Base-by-base conservation (phyloP, 1,284 basidiomycete genomes). In the Ganoderma multipileum region DNA sequence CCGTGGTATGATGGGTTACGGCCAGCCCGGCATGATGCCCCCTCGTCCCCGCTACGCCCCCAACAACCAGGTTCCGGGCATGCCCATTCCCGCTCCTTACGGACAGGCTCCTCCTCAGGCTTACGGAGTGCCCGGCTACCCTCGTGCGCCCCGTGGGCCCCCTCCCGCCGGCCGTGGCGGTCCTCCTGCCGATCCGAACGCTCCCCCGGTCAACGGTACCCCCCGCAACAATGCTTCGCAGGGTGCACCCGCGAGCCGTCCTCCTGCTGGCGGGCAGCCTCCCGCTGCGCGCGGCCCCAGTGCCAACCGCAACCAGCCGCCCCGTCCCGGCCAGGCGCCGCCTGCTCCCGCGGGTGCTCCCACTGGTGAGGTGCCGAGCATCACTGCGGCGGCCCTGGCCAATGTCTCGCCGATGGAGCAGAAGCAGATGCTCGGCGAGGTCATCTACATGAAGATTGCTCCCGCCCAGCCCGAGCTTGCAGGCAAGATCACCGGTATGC, bases 401-500 rank as follows among this genome's bases (percentile, higher is more conserved):
- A 89, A 83, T 76, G 92, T 91, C 26, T 86, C 89, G 61, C 92
- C 95, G 61, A 89, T 91, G 85, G 95, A 97, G 82, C 96, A 97
- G 87, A 98, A 98, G 87, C 96, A 98, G 83, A 95, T 96, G 92
- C 87, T 98, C 67, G 96, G 96, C 76, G 96, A 98, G 83, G 89
- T 93, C 65, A 91, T 97, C 75, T 97, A 97, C 84, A 91, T 97
- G 86, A 91, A 90, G 79, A 96, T 97, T 74, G 89, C 86, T 69
- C 78, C 84, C 26, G 74, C 87, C 58, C 88, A 94, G 71, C 94
- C 95, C 67, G 95, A 97, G 52, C 86, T 97, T 77, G 95, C 97
- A 70, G 96, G 96, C 73, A 98, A 98, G 88, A 98, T 98, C 81
- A 98, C 96, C 67, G 96, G 95, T 69, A 97, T 98, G 96, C 85